Evolutionary conservation across 2,329 filamentous ascomycete genomes (phyloP), one percentile per base, ranked within the genome.

Genomic region (Madurella mycetomatis): DNA sequence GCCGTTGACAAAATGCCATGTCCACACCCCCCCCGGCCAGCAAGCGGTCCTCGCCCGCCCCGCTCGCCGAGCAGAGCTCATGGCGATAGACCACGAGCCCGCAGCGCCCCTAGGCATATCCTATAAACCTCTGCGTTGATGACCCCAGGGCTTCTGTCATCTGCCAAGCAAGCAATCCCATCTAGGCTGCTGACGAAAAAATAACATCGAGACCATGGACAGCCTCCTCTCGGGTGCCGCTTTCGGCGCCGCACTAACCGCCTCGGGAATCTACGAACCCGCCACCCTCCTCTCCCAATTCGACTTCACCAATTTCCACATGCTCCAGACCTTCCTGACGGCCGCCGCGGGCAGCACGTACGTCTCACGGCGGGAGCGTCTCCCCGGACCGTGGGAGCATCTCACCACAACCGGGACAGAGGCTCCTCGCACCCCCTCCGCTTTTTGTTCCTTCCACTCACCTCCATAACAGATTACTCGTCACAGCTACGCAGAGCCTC

Each of bases 341-440:
- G 85, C 84, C 3, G 81, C 81, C 9, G 83, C 80, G 25, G 76
- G 74, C 60, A 86, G 81, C 69, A 78, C 80, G 81, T 85, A 74
- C 66, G 82, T 47, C 37, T 71, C 42, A 34, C 25, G 4, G 4
- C 7, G 25, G 7, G 25, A 7, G 25, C 25, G 25, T 25, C 25
- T 25, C 25, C 7, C 7, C 25, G 25, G 25, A 25, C 25, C 25
- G 25, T 7, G 7, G 25, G 25, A 25, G 25, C 25, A 25, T 7
- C 25, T 25, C 25, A 25, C 25, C 7, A 3, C 25, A 25, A 7
- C 25, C 25, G 25, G 25, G 25, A 25, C 25, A 3, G 25, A 25
- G 4, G 25, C 25, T 25, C 57, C 51, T 51, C 49, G 18, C 41
- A 41, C n/a, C 16, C 17, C 16, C 31, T 11, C 40, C 32, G 15